phyloP scores from a whole-genome alignment of 2,329 filamentous ascomycete species.

The Colletotrichum sidae region DNA sequence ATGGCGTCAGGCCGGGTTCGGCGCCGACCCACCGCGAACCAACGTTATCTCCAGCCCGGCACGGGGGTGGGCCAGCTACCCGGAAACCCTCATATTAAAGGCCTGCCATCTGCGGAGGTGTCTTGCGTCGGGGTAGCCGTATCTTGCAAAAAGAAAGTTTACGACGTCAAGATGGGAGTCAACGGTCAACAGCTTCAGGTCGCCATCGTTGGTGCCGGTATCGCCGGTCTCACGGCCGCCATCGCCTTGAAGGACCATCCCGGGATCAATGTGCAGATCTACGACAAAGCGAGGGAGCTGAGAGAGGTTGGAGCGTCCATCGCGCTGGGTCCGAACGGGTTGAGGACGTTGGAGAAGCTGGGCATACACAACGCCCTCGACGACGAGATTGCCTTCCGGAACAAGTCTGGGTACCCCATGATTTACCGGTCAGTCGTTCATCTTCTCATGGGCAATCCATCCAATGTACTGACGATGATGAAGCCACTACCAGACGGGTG shows the following conservation, averaged over 20 bases:
- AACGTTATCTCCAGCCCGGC: conserved; percentile 23
- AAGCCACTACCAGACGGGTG: conserved; percentile 56
- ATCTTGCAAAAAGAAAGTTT: not conserved
- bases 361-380: conserved; percentile 59
- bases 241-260: conserved; percentile 56
- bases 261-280: conserved; percentile 58
- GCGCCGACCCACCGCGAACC: conserved; percentile 26
- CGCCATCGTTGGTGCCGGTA: conserved; percentile 62
- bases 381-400: conserved; percentile 52
- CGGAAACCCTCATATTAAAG: conserved; percentile 12
- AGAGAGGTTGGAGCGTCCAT: conserved; percentile 61
- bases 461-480: not conserved
- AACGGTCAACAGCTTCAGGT: conserved; percentile 47
- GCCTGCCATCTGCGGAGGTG: not conserved
- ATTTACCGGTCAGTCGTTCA: conserved; percentile 52
- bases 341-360: conserved; percentile 62
- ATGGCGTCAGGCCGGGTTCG: conserved; percentile 37
- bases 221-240: conserved; percentile 61
- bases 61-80: conserved; percentile 1
- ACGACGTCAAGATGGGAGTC: conserved; percentile 2
- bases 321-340: conserved; percentile 63
- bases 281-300: conserved; percentile 60
- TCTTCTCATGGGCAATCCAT: not conserved
- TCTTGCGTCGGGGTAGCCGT: not conserved
- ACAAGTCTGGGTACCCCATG: conserved; percentile 56